These are phyloP conservation scores for Naematelia encephala DNA, from an alignment of 768 basidiomycete genomes.

Conservation along the genomic window DNA sequence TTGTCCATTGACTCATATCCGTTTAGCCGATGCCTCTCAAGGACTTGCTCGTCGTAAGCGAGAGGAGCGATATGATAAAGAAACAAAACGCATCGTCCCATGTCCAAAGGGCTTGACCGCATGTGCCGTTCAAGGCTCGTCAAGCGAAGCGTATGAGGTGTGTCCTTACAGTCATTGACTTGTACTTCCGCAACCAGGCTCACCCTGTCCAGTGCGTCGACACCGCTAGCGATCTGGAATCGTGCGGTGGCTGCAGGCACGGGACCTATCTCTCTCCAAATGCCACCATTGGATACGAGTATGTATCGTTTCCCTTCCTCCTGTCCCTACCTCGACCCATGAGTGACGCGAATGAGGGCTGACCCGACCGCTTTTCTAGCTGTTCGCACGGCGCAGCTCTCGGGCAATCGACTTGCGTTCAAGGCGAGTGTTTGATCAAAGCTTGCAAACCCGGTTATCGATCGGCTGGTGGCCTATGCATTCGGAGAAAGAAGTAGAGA, in stretches of 20 bases:
- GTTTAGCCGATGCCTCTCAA: background rate
- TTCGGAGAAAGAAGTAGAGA: no score
- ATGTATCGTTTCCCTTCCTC: background rate
- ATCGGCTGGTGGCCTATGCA: no score
- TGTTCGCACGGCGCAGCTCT: background rate
- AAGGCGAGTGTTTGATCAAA: background rate
- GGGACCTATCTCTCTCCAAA: background rate
- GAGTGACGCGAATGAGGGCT: no score
- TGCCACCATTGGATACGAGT: background rate
- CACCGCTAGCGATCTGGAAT: background rate
- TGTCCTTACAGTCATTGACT: background rate
- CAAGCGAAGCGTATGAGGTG: background rate
- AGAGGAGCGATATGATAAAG: background rate
- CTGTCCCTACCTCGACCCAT: background rate
- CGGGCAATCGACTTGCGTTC: background rate
- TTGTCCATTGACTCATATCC: no score
- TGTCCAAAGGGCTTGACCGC: background rate
- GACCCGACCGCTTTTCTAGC: no score
- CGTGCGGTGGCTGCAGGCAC: background rate
- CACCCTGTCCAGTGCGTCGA: constrained; percentile 1
- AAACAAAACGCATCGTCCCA: background rate
- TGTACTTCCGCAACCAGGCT: background rate
- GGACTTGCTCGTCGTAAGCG: background rate
- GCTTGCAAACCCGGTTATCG: background rate
- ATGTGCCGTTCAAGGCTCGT: no score